Conservation (phyloP, 2,329 filamentous ascomycete genomes). For the Ophiocordyceps australis region DNA sequence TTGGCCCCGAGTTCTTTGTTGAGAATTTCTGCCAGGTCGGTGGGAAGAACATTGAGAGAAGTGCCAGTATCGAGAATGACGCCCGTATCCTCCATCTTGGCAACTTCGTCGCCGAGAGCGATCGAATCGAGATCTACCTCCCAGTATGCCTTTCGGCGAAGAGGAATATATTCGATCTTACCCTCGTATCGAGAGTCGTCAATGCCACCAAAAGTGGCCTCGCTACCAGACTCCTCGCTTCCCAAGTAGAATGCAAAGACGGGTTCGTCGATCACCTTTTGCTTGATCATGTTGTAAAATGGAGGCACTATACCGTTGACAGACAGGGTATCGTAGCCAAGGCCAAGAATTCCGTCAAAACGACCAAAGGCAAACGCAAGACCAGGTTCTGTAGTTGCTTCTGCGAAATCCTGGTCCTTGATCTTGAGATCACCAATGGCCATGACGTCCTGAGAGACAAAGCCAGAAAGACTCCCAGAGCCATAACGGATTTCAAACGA, state of each 20-base stretch:
- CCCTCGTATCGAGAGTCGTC: conserved; percentile 67
- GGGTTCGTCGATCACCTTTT: conserved; percentile 75
- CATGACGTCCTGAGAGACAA: conserved; percentile 76
- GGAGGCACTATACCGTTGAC: conserved; percentile 90
- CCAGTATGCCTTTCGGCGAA: conserved; percentile 99
- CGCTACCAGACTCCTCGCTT: conserved; percentile 55
- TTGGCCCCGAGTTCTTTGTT: conserved; percentile 97
- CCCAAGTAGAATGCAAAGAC: conserved; percentile 96
- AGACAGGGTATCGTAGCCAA: conserved; percentile 91
- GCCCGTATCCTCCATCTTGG: conserved; percentile 85
- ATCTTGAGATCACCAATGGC: conserved; percentile 79
- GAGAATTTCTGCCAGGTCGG: conserved; percentile 80
- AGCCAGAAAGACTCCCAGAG: conserved; percentile 84
- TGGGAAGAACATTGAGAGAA: conserved; percentile 89
- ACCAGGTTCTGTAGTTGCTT: conserved; percentile 89
- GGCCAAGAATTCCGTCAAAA: conserved; percentile 91
- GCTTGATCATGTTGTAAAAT: conserved; percentile 90
- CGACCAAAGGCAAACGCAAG: conserved; percentile 94
- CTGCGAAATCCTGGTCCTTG: conserved; percentile 84
- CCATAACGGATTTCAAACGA: conserved; percentile 90
- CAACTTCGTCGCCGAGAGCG: conserved; percentile 68
- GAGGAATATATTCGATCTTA: conserved; percentile 80
- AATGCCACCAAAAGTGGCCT: conserved; percentile 78
- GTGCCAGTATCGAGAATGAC: conserved; percentile 97
- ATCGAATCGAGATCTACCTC: conserved; percentile 93